Evolutionary conservation across 805 yeast genomes (phyloP).

Genomic region (Ogataea nitratoaversa): DNA sequence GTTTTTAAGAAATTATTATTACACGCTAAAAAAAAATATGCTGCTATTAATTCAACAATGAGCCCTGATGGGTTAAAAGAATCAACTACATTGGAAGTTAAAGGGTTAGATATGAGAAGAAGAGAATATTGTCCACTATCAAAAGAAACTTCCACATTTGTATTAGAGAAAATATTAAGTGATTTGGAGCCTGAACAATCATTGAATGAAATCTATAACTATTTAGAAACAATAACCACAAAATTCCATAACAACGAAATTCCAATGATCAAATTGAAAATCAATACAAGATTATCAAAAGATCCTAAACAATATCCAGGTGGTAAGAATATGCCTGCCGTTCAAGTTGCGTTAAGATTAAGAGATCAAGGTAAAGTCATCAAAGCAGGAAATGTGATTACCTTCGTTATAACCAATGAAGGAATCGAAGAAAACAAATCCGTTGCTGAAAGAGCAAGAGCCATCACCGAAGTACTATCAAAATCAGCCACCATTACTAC

Average conservation of each 20-base stretch:
- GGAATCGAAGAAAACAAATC: conserved; percentile 30
- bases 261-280: conserved; percentile 64
- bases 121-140: conserved; percentile 94
- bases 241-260: conserved; percentile 59
- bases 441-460: conserved; percentile 79
- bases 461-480: conserved; percentile 66
- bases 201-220: conserved; percentile 62
- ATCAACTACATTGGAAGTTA: conserved; percentile 68
- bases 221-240: conserved; percentile 55
- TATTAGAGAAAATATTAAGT: conserved; percentile 65
- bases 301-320: conserved; percentile 85
- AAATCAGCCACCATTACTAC: conserved; percentile 30
- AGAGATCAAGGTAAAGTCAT: conserved; percentile 80
- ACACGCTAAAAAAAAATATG: conserved; percentile 96
- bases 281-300: conserved; percentile 84
- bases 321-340: conserved; percentile 75
- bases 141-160: conserved; percentile 77
- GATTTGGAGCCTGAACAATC: conserved; percentile 77
- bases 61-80: conserved; percentile 47
- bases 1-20: conserved; percentile 79
- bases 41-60: conserved; percentile 68
- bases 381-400: conserved; percentile 84
- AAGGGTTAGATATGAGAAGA: conserved; percentile 95
- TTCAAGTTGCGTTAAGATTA: conserved; percentile 83
- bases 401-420: conserved; percentile 69